Evolutionary conservation across 352 stramenopile genomes (phyloP).

Genomic region (Globisporangium lucens): DNA sequence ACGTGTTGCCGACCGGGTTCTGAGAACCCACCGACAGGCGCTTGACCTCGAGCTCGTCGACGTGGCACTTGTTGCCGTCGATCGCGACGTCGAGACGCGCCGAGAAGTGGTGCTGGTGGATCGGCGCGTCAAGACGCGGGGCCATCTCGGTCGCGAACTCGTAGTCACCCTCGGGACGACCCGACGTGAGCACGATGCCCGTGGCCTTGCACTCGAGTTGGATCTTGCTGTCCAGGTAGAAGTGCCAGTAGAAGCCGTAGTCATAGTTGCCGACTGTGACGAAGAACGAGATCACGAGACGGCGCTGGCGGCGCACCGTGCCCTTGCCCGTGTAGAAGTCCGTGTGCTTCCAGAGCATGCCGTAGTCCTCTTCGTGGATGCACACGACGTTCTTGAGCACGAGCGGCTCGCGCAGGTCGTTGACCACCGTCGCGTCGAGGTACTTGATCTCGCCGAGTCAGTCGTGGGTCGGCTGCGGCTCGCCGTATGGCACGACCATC

Average conservation of each 20-base stretch:
- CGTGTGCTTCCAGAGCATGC: constrained; percentile 79
- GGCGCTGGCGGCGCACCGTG: constrained; percentile 54
- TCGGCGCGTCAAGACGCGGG: constrained; percentile 54
- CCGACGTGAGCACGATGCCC: constrained; percentile 78
- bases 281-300: constrained; percentile 85
- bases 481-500: constrained; percentile 86
- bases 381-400: constrained; percentile 68
- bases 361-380: constrained; percentile 84
- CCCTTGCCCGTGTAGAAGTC: constrained; percentile 29
- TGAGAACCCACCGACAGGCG: constrained; percentile 29
- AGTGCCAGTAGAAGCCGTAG: constrained; percentile 78
- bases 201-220: constrained; percentile 83
- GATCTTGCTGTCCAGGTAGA: constrained; percentile 73
- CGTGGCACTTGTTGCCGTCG: constrained; percentile 46
- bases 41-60: constrained; percentile 57
- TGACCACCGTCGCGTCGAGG: constrained; percentile 64
- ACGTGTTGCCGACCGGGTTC: constrained; percentile 66
- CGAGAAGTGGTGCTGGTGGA: constrained; percentile 81
- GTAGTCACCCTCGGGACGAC: constrained; percentile 53
- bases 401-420: constrained; percentile 50
- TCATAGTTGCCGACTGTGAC: constrained; percentile 87
- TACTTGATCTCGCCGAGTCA: constrained; percentile 85
- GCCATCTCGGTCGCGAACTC: constrained; percentile 43
- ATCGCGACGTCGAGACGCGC: constrained; percentile 72
- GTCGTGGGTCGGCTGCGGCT: constrained; percentile 70